Base-by-base conservation (phyloP, 148 eudicot genomes). In the Camellia lanceoleosa region DNA sequence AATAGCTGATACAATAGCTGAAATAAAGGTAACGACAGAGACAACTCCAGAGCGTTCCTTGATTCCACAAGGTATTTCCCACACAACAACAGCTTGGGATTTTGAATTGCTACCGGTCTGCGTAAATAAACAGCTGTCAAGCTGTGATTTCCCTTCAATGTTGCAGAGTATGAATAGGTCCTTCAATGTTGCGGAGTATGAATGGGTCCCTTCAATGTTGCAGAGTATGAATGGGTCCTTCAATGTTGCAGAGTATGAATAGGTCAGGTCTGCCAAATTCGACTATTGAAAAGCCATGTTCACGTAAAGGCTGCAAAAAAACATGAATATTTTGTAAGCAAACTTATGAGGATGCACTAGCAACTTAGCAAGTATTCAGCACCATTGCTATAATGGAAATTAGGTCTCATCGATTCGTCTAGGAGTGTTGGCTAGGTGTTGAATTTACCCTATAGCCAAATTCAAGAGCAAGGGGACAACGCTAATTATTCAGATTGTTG, bases 1-100 rank as follows among this genome's bases (percentile, higher is more conserved):
- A 54, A 87, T 10, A 59, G 93, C 89, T 10, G 95, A 85, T 42
- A 90, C 71, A 68, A 81, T 68, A 42, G 99, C 98, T 19, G 88
- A 80, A 9, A 85, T 69, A 69, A 92, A 96, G 49, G 99, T 96
- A 81, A 93, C 83, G 78, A 82, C 54, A 62, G 90, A 89, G 30
- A 96, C 99, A 20, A 82, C 59, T 72, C 61, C 43, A 7, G 89
- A 79, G 78, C 93, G 99, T 58, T 88, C 87, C 82, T 87, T 85
- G 30, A 73, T 83, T 11, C 98, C 98, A 55, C 87, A 86, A 63
- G 97, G 95, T 64, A 96, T 88, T 78, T 88, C 90, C 99, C 98
- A 92, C 13, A 77, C 80, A 12, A 75, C 38, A 30, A 30, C 60
- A 54, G 67, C 68, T 81, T 75, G 77, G 6, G 80, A 76, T 76